A percentile compares a stretch with the other conserved stretches of the same genome.
Conservation (phyloP, 169 alveolate species). For the Cryptosporidium bovis region DNA sequence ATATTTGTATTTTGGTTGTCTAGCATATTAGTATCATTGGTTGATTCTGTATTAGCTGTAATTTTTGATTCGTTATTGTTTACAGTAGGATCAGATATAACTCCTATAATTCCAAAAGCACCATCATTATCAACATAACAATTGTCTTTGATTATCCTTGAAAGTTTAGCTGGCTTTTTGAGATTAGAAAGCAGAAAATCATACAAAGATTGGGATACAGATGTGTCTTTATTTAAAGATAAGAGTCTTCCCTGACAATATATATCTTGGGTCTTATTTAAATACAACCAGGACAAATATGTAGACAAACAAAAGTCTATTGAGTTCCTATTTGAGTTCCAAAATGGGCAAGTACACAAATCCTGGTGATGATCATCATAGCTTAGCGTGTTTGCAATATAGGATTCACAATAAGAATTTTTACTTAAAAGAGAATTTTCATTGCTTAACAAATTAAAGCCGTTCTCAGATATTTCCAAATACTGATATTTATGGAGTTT, state of each 20-base stretch:
- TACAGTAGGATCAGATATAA: background rate
- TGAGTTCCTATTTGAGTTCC: conserved; percentile 85
- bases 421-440: background rate
- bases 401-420: conserved; percentile 9
- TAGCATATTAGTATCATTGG: background rate
- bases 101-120: conserved; percentile 56
- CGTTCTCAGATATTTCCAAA: conserved; percentile 35
- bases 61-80: background rate
- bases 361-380: background rate
- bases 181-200: conserved; percentile 5
- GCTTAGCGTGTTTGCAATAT: background rate
- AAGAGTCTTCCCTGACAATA: conserved; percentile 85
- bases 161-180: background rate
- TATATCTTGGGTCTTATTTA: conserved; percentile 85
- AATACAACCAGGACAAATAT: conserved; percentile 88
- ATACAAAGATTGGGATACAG: conserved; percentile 23
- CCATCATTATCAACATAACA: conserved; percentile 23
- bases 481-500: conserved; percentile 41
- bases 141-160: conserved; percentile 15
- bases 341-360: conserved; percentile 82
- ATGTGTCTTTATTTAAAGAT: background rate
- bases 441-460: conserved; percentile 13
- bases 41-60: background rate
- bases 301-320: conserved; percentile 89
- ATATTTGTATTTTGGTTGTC: background rate